A percentile compares a stretch with the other conserved stretches of the same genome.
These are phyloP conservation scores for Trichoderma sp. DNA, from an alignment of 2,329 filamentous ascomycete genomes.

Conservation along the genomic window DNA sequence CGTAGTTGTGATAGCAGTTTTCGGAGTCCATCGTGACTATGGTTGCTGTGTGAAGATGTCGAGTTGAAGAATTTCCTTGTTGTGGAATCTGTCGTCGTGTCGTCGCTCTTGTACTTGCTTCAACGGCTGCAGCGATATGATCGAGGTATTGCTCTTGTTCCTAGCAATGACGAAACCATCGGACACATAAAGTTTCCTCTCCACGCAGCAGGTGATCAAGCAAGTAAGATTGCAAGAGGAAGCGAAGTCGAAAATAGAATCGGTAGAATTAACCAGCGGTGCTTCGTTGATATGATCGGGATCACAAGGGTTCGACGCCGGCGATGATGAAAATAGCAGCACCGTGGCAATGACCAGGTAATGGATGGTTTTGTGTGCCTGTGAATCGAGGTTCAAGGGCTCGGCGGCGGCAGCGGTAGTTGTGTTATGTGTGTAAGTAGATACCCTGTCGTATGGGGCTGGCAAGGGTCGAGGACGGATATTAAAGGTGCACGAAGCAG, in stretches of 20 bases:
- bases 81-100: neutral
- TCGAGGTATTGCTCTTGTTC: slow-evolving; percentile 25
- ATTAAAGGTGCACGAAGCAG: slow-evolving; percentile 23
- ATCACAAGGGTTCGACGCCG: slow-evolving; percentile 1
- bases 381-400: neutral
- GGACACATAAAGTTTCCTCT: slow-evolving; percentile 27
- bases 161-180: slow-evolving; percentile 37
- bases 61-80: neutral
- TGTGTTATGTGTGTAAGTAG: neutral
- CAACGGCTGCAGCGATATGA: slow-evolving; percentile 26
- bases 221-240: neutral
- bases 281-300: neutral
- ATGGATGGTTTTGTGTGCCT: neutral
- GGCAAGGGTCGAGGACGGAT: slow-evolving; percentile 13
- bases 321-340: slow-evolving; percentile 14
- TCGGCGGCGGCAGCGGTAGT: neutral
- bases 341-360: neutral
- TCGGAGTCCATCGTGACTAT: slow-evolving; percentile 35
- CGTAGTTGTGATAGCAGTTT: slow-evolving; percentile 41
- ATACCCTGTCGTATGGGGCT: slow-evolving; percentile 5
- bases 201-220: slow-evolving; percentile 12
- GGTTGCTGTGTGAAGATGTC: neutral
- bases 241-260: neutral
- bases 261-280: neutral
- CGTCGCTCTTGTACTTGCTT: slow-evolving; percentile 26